These are phyloP conservation scores for Sinapis alba DNA, from an alignment of 441 rosid genomes.

Conservation along the genomic window DNA sequence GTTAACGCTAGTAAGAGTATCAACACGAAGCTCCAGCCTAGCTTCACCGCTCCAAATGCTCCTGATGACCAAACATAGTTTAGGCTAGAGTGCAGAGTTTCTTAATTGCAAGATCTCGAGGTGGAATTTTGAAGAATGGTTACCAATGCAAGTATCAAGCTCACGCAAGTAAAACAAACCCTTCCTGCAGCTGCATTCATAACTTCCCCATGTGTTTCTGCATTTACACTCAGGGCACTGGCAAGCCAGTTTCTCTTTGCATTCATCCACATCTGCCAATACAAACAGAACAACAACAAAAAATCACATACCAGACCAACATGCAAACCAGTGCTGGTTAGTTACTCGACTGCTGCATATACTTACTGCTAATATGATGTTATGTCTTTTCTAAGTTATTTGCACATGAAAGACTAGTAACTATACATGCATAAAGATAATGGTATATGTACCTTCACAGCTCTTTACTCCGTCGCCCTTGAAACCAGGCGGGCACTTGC, in stretches of 20 bases:
- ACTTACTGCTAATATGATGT: background rate
- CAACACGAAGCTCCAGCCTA: constrained; percentile 14
- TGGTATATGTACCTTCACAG: constrained; percentile 10
- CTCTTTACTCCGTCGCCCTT: background rate
- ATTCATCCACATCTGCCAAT: constrained; percentile 19
- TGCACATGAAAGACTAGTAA: background rate
- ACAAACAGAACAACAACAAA: background rate
- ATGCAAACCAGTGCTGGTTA: background rate
- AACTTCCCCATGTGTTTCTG: constrained; percentile 22
- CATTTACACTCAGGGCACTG: constrained; percentile 16
- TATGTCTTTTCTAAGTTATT: background rate
- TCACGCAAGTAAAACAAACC: constrained; percentile 19
- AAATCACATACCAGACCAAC: background rate
- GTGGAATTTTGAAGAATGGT: background rate
- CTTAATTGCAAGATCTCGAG: background rate
- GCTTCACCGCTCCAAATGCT: constrained; percentile 1
- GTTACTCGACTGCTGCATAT: background rate
- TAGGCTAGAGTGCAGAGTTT: background rate
- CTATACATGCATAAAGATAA: background rate
- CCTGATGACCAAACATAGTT: background rate
- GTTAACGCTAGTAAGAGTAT: constrained; percentile 5
- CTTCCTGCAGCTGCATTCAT: constrained; percentile 10
- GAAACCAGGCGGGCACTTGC: constrained; percentile 9
- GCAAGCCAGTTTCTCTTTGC: constrained; percentile 16
- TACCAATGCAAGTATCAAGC: constrained; percentile 20